Percentiles rank a stretch among this genome's conserved stretches.
phyloP scores from a whole-genome alignment of 768 basidiomycete species.

The Hydnomerulius pinastri region DNA sequence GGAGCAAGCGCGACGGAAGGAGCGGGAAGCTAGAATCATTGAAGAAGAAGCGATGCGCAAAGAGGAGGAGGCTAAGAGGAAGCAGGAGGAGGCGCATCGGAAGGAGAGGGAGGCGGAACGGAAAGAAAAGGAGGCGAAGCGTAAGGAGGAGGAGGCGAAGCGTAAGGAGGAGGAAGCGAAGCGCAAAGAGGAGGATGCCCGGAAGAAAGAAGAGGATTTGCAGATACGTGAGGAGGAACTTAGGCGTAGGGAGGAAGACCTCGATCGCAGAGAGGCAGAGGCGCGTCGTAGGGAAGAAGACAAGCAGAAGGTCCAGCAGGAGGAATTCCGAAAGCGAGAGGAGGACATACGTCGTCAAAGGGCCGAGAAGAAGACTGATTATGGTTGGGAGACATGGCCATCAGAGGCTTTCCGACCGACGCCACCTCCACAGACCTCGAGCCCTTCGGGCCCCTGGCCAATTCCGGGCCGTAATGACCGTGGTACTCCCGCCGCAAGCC shows the following conservation, averaged over 20 bases:
- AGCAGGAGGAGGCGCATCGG: conserved; percentile 21
- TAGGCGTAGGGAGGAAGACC: conserved; percentile 33
- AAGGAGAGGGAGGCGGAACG: conserved; percentile 16
- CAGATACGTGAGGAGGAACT: conserved; percentile 30
- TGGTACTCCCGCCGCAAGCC: conserved; percentile 33
- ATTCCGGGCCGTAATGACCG: conserved; percentile 33
- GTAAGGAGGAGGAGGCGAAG: conserved; percentile 26
- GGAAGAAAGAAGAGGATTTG: conserved; percentile 27
- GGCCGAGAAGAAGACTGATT: conserved; percentile 33
- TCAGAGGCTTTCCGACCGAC: conserved; percentile 23
- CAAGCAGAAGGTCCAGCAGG: conserved; percentile 25
- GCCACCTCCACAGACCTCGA: conserved; percentile 29
- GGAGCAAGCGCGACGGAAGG: conserved; percentile 20
- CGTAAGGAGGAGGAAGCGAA: conserved; percentile 28
- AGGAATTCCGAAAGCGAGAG: conserved; percentile 32
- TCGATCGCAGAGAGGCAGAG: conserved; percentile 31
- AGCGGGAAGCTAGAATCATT: conserved; percentile 17
- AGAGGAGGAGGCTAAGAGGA: conserved; percentile 25
- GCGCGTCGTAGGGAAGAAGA: conserved; percentile 31
- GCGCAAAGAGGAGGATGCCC: conserved; percentile 23
- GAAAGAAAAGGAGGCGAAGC: conserved; percentile 29
- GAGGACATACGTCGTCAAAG: conserved; percentile 32
- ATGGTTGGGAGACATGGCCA: conserved; percentile 31
- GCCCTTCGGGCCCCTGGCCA: conserved; percentile 32
- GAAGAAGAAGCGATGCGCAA: conserved; percentile 31